Conservation (phyloP, 768 basidiomycete genomes). For the Tylopilus rubrobrunneus region DNA sequence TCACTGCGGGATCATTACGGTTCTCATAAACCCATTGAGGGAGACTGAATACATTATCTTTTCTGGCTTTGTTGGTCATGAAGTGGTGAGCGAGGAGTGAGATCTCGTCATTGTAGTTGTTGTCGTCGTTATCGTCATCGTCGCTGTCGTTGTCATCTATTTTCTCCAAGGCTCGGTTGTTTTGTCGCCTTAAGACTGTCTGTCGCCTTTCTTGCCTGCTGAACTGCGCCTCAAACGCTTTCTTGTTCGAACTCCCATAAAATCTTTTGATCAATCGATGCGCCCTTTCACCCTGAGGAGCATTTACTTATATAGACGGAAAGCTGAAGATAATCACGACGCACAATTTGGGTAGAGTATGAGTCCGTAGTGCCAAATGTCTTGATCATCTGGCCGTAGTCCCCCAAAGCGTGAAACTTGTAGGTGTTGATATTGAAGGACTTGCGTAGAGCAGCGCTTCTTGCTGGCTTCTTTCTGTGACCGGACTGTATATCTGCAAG, state of each 20-base stretch:
- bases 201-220: conserved; percentile 8
- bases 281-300: not conserved
- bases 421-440: conserved; percentile 26
- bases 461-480: not conserved
- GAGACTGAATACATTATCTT: not conserved
- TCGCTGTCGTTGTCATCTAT: too few relatives aligned
- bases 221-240: not conserved
- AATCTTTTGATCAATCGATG: conserved; percentile 21
- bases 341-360: too few relatives aligned
- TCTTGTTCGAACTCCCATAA: conserved; percentile 25
- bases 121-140: too few relatives aligned
- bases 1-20: conserved; percentile 12
- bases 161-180: too few relatives aligned
- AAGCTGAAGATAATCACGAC: too few relatives aligned
- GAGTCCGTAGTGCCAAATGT: too few relatives aligned
- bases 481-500: not conserved
- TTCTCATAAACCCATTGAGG: not conserved
- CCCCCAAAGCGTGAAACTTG: conserved; percentile 27
- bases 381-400: conserved; percentile 6
- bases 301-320: too few relatives aligned
- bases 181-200: not conserved
- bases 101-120: too few relatives aligned
- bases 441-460: too few relatives aligned
- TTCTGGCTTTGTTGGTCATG: not conserved
- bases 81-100: not conserved